Base-by-base conservation (phyloP, 306 rosid genomes). In the Neltuma alba region DNA sequence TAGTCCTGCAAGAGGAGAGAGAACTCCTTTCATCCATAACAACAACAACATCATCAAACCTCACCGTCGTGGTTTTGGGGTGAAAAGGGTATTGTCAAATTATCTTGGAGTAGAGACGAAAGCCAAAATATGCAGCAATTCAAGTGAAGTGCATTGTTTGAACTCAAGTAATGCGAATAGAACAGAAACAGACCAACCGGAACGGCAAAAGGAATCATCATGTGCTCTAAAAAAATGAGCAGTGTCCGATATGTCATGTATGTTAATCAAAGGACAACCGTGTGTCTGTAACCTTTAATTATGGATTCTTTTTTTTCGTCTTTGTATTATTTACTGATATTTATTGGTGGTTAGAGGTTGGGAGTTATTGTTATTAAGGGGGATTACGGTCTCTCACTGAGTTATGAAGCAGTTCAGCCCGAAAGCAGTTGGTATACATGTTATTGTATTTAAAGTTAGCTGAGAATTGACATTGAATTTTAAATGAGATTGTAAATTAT, bases 61-160 rank as follows among this genome's bases (percentile, higher is more conserved):
- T 73, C 81, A 62, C 31, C 92, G 92, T 7, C 97, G 91, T 0
- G 94, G 97, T 11, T 85, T 94, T 45, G 97, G 97, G 37, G 99
- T 94, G 64, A 92, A 87, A 83, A 87, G 92, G 76, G 99, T 84
- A 1, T 86, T 94, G 89, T 88, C 99, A 18, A 92, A 94, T 82
- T 94, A 94, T 87, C 99, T 94, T 55, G 97, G 99, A 10, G 97
- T 71, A 10, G 99, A 94, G 61, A 72, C 89, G 23, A 94, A 92
- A 70, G 70, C 90, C 25, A 94, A 83, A 87, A 85, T 84, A 47
- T 83, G 91, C 52, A 80, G 88, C 81, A 88, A 88, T 65, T 78
- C 90, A 67, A 85, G 73, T 15, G 93, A 88, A 87, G 86, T 80
- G n/a, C 83, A 73, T 27, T 61, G 81, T 68, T 61, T 86, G 15